These are phyloP conservation scores for Saccharum officinarum DNA, from an alignment of 176 grass and related monocot genomes.

Conservation along the genomic window DNA sequence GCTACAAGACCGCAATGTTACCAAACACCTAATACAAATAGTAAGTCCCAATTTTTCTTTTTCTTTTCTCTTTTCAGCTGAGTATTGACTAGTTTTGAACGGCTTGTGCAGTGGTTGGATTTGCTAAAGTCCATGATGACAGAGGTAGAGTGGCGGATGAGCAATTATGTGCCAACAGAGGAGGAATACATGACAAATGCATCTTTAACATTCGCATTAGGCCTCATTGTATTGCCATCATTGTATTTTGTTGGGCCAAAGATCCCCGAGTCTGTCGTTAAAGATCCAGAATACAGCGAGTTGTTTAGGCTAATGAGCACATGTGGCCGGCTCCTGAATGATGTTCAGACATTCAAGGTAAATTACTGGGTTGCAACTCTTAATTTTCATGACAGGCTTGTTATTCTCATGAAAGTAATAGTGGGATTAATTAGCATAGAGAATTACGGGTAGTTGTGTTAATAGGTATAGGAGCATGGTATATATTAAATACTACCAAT, in stretches of 20 bases:
- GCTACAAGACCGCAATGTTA: conserved; percentile 52
- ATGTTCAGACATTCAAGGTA: conserved; percentile 56
- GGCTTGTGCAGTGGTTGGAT: conserved; percentile 52
- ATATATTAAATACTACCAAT: no score
- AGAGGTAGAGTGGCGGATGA: conserved; percentile 50
- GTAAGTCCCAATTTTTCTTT: conserved; percentile 26
- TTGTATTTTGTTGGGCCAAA: conserved; percentile 61
- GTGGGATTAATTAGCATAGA: no score
- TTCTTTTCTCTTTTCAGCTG: background rate
- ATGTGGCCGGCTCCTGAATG: conserved; percentile 68
- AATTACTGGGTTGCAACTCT: background rate
- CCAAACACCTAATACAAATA: conserved; percentile 50
- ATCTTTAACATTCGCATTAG: conserved; percentile 51
- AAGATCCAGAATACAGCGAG: conserved; percentile 46
- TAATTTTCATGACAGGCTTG: background rate
- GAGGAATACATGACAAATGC: conserved; percentile 70
- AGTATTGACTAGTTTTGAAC: background rate
- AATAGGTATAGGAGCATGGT: no score
- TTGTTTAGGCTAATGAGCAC: conserved; percentile 59
- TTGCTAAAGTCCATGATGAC: conserved; percentile 67
- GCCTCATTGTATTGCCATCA: conserved; percentile 57
- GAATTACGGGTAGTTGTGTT: no score
- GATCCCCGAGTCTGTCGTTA: conserved; percentile 25
- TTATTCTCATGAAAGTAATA: background rate
- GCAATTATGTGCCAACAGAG: conserved; percentile 39